Evolutionary conservation across 768 basidiomycete species (phyloP), one percentile per base, ranked within the genome.

Genomic region (Amanita inopinata): DNA sequence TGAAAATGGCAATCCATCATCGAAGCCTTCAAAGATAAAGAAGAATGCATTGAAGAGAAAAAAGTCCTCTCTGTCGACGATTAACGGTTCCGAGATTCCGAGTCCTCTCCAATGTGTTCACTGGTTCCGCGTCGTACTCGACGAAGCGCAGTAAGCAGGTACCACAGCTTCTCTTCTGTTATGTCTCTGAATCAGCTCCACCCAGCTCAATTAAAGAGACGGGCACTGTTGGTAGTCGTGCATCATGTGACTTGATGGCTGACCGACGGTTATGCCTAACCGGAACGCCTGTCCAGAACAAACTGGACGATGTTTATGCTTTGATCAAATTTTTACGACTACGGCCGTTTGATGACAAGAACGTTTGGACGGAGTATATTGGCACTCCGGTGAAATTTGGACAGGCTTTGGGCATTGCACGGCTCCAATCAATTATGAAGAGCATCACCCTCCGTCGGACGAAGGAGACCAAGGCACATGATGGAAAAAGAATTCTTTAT

Each of bases 251-350:
- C 59, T 74, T 99, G 37, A 75, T 84, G 61, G 90, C 96, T 11
- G 89, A 97, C 56, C 80, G 96, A 40, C 80, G 96, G 11, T 68
- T 97, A 32, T 93, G 90, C 60, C 69, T 99, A 30, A 93, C 93
- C n/a, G 96, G 96, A 43, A 99, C 96, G 5, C 96, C 96, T 1
- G 91, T 99, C 27, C 96, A 99, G 66, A 99, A 99, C 71, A 96
- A 94, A 62, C 76, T 98, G 40, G 96, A 98, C 63, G 96, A 99
- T 56, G 84, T 99, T 38, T 98, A 84, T 61, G 96, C 96, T 3
- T 70, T 99, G 46, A 80, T 99, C 71, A 96, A 96, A 62, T 98
- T 99, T 64, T 64, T 99, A 42, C 83, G 92, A 15, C 61, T 98
- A 53, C 74, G 80, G 17, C 96, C 96, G 1, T 83, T 98, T 51